These are phyloP conservation scores for Rhodotorula sp. DNA, from an alignment of 1,284 basidiomycete genomes.

Conservation along the genomic window DNA sequence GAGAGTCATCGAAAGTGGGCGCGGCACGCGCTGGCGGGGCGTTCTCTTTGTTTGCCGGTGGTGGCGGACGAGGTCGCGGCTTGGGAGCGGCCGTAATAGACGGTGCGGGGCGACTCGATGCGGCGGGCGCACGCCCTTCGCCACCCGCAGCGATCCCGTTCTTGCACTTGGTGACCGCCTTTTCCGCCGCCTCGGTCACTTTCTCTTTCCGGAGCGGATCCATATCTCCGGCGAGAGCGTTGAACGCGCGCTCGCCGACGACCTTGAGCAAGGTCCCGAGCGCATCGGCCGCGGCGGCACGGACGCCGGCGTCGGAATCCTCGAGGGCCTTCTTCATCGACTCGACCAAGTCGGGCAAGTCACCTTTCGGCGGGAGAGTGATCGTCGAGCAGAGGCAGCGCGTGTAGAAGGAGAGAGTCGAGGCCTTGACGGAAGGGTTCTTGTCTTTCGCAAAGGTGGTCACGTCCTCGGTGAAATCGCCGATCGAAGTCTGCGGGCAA, in stretches of 20 bases:
- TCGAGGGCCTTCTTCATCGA: slow-evolving; percentile 72
- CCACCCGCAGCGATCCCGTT: slow-evolving; percentile 54
- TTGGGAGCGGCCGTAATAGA: slow-evolving; percentile 45
- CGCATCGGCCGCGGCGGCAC: slow-evolving; percentile 82
- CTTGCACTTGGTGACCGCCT: slow-evolving; percentile 81
- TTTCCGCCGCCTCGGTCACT: slow-evolving; percentile 89
- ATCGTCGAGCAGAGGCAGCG: slow-evolving; percentile 71
- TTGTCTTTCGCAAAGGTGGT: slow-evolving; percentile 77
- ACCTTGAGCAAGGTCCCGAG: slow-evolving; percentile 95
- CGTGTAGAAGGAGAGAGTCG: slow-evolving; percentile 81
- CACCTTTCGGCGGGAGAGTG: slow-evolving; percentile 53
- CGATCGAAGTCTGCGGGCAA: slow-evolving; percentile 53
- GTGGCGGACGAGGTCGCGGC: not conserved
- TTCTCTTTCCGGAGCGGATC: slow-evolving; percentile 88
- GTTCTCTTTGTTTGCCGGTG: slow-evolving; percentile 56
- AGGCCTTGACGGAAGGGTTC: slow-evolving; percentile 96
- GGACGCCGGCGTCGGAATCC: slow-evolving; percentile 86
- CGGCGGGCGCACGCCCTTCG: not conserved
- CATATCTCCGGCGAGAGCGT: slow-evolving; percentile 79
- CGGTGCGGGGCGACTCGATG: not conserved
- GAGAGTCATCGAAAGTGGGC: slow-evolving; percentile 20
- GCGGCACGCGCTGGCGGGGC: slow-evolving; percentile 36
- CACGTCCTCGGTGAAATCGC: slow-evolving; percentile 82
- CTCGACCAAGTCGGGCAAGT: slow-evolving; percentile 82
- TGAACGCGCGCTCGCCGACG: slow-evolving; percentile 88